A percentile compares a stretch with the other conserved stretches of the same genome.
phyloP scores from a whole-genome alignment of 495 filamentous ascomycete species.

The Hypoxylon subgilvum region DNA sequence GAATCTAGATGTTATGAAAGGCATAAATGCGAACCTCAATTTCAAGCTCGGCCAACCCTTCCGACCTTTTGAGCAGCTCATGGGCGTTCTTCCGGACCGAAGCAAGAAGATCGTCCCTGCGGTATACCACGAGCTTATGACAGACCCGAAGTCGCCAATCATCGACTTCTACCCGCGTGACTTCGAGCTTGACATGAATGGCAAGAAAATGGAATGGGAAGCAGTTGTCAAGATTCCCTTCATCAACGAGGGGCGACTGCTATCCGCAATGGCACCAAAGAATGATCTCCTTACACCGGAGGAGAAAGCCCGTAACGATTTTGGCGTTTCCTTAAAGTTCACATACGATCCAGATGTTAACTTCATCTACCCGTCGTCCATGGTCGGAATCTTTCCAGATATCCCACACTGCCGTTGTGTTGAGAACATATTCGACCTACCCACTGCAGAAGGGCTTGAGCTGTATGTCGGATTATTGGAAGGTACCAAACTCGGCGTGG shows the following conservation, averaged over 20 bases:
- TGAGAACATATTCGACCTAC: slow-evolving; percentile 93
- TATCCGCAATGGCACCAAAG: slow-evolving; percentile 82
- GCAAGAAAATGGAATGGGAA: slow-evolving; percentile 99
- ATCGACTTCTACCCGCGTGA: slow-evolving; percentile 98
- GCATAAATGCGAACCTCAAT: slow-evolving; percentile 83
- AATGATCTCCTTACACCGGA: slow-evolving; percentile 75
- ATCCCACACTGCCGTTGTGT: slow-evolving; percentile 86
- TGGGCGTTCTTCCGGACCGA: slow-evolving; percentile 96
- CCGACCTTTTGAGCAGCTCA: slow-evolving; percentile 91
- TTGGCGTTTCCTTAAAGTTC: slow-evolving; percentile 92
- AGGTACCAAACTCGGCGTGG: slow-evolving; percentile 80
- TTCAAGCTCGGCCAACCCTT: slow-evolving; percentile 95
- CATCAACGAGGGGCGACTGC: slow-evolving; percentile 86
- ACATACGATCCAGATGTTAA: slow-evolving; percentile 78
- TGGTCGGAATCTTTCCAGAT: slow-evolving; percentile 90
- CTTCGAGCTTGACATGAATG: slow-evolving; percentile 98
- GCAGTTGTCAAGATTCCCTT: slow-evolving; percentile 99
- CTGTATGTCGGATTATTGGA: slow-evolving; percentile 83
- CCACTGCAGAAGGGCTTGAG: slow-evolving; percentile 87
- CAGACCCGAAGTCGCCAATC: slow-evolving; percentile 86
- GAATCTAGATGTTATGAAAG: slow-evolving; percentile 79
- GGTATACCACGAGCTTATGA: slow-evolving; percentile 93
- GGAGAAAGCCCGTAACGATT: slow-evolving; percentile 83
- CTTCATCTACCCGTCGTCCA: slow-evolving; percentile 81
- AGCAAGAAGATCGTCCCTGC: slow-evolving; percentile 93